Evolutionary conservation across 768 basidiomycete genomes (phyloP).

Genomic region (Suillus plorans): DNA sequence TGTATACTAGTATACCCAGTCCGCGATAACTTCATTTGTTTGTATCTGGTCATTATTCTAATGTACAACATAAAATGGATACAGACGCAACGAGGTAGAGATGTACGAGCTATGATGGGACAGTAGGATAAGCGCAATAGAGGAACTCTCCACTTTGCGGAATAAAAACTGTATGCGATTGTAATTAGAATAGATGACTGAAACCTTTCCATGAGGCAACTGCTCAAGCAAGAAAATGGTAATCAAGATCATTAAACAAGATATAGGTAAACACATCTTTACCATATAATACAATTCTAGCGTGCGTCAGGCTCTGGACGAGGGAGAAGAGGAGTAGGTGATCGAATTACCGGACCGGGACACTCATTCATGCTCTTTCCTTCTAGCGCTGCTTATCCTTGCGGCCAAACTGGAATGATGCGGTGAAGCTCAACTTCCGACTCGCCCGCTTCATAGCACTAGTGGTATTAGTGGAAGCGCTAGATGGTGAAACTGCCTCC

Average conservation of each 20-base stretch:
- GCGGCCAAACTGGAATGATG: constrained; percentile 57
- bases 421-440: constrained; percentile 69
- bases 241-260: constrained; percentile 29
- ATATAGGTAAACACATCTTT: constrained; percentile 9
- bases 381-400: constrained; percentile 50
- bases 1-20: background rate
- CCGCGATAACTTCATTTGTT: background rate
- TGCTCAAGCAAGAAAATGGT: constrained; percentile 16
- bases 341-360: background rate
- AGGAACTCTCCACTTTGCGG: constrained; percentile 15
- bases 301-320: constrained; percentile 1
- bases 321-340: background rate
- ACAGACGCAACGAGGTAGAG: constrained; percentile 21
- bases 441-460: constrained; percentile 29
- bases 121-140: constrained; percentile 7
- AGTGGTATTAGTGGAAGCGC: constrained; percentile 32
- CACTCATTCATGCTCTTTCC: constrained; percentile 28
- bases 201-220: background rate
- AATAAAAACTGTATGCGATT: constrained; percentile 1
- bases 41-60: background rate
- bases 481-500: constrained; percentile 15
- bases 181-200: constrained; percentile 9
- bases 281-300: background rate
- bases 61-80: constrained; percentile 4
- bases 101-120: constrained; percentile 19